A percentile compares a stretch with the other conserved stretches of the same genome.
Evolutionary conservation across 176 grass and related monocot species (phyloP).

Genomic region (Dendrocalamus sinicus): DNA sequence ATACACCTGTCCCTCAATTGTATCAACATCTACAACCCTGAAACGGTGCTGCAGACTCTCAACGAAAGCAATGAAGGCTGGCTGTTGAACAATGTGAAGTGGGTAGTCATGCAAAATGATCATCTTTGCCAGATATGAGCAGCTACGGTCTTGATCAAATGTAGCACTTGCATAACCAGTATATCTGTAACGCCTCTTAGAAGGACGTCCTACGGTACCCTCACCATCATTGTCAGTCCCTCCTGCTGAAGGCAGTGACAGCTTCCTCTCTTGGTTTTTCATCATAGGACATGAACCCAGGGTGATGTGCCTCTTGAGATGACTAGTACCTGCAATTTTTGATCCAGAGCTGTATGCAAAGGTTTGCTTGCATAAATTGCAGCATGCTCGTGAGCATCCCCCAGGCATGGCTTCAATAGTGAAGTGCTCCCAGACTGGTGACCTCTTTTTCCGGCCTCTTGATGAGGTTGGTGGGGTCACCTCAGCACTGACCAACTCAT

Average conservation of each 20-base stretch:
- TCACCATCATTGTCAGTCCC: slow-evolving; percentile 66
- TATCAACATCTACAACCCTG: slow-evolving; percentile 60
- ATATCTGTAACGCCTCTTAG: slow-evolving; percentile 79
- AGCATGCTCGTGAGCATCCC: slow-evolving; percentile 67
- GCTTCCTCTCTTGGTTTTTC: slow-evolving; percentile 65
- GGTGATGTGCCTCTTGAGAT: slow-evolving; percentile 90
- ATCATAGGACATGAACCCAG: slow-evolving; percentile 78
- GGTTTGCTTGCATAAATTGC: slow-evolving; percentile 90
- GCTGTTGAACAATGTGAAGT: slow-evolving; percentile 82
- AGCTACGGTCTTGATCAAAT: slow-evolving; percentile 84
- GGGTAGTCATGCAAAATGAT: slow-evolving; percentile 88
- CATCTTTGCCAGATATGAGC: slow-evolving; percentile 72
- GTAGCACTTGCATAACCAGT: slow-evolving; percentile 73
- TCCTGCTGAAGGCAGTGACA: slow-evolving; percentile 28
- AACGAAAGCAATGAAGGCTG: slow-evolving; percentile 64
- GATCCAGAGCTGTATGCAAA: slow-evolving; percentile 88
- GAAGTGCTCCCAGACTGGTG: slow-evolving; percentile 81
- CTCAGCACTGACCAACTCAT: slow-evolving; percentile 53
- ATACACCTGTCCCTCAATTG: slow-evolving; percentile 73
- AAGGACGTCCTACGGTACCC: slow-evolving; percentile 38
- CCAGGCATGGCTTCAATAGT: slow-evolving; percentile 70
- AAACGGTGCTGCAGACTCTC: slow-evolving; percentile 82
- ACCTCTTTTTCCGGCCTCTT: slow-evolving; percentile 78
- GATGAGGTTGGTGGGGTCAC: slow-evolving; percentile 45
- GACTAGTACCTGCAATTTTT: slow-evolving; percentile 86